Percentiles rank a stretch among this genome's conserved stretches.
phyloP scores from a whole-genome alignment of 805 yeast genomes.

The Wickerhamomyces tratensis region DNA sequence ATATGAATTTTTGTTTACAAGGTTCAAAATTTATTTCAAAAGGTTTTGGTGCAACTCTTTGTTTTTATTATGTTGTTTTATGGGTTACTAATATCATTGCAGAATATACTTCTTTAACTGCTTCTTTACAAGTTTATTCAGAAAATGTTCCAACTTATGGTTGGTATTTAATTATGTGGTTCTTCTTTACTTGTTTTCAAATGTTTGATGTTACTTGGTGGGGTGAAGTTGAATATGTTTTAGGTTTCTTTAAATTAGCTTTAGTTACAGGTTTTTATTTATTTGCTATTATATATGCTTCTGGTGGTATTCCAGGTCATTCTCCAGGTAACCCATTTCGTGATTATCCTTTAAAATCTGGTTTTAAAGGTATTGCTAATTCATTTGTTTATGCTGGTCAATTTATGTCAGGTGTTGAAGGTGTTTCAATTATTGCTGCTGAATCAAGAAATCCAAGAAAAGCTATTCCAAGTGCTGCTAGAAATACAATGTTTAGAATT shows the following conservation, averaged over 20 bases:
- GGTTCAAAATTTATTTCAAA: conserved; percentile 37
- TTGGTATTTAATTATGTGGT: conserved; percentile 41
- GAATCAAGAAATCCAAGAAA: conserved; percentile 60
- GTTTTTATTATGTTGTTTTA: conserved; percentile 38
- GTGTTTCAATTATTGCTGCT: conserved; percentile 61
- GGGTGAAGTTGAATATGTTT: conserved; percentile 44
- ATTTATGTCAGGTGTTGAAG: conserved; percentile 66
- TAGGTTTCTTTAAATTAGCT: conserved; percentile 34
- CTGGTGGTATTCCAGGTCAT: conserved; percentile 25
- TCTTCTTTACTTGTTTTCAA: conserved; percentile 34
- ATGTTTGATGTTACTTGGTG: conserved; percentile 36
- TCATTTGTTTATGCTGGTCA: conserved; percentile 59
- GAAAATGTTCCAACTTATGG: conserved; percentile 41
- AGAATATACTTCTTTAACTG: conserved; percentile 39
- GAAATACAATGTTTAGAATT: conserved; percentile 52
- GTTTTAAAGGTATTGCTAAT: conserved; percentile 39
- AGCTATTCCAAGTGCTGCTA: conserved; percentile 57
- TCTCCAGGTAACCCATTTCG: conserved; percentile 18
- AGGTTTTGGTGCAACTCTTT: conserved; percentile 43
- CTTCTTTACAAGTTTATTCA: conserved; percentile 37
- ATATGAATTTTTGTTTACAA: conserved; percentile 38
- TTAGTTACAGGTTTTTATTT: conserved; percentile 36
- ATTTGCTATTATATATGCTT: conserved; percentile 29
- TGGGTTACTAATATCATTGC: conserved; percentile 45
- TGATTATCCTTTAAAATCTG: conserved; percentile 23